phyloP scores from a whole-genome alignment of 257 asterid species.

The Cruciata laevipes region DNA sequence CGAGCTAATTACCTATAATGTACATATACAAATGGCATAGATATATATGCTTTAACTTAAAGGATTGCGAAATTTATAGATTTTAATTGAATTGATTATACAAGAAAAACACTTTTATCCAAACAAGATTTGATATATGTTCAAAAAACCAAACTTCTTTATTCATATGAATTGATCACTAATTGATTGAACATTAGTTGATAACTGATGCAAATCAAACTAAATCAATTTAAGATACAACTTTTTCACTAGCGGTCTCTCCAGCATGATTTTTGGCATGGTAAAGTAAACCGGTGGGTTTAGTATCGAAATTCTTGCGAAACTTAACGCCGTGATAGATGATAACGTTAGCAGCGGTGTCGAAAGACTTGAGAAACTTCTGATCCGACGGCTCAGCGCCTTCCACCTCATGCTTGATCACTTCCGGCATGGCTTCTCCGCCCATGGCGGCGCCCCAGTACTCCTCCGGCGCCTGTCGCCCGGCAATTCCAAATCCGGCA shows the following conservation, averaged over 20 bases:
- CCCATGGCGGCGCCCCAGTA: constrained; percentile 8
- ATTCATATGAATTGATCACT: no score
- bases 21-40: no score
- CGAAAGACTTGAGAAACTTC: constrained; percentile 2
- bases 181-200: no score
- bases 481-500: background rate
- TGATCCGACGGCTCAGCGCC: background rate
- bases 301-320: background rate
- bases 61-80: no score
- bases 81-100: no score
- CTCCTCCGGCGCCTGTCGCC: background rate
- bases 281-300: background rate
- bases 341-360: constrained; percentile 5
- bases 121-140: no score
- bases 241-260: background rate
- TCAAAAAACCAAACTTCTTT: no score
- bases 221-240: no score
- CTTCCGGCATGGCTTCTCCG: constrained; percentile 3
- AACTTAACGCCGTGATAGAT: constrained; percentile 12
- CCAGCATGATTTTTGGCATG: background rate
- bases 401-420: background rate
- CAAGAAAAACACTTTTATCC: no score
- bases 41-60: no score
- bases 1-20: no score
- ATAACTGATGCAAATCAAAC: no score